These are phyloP conservation scores for Fonsecaea monophora DNA, from an alignment of 2,329 filamentous ascomycete genomes.

Conservation along the genomic window DNA sequence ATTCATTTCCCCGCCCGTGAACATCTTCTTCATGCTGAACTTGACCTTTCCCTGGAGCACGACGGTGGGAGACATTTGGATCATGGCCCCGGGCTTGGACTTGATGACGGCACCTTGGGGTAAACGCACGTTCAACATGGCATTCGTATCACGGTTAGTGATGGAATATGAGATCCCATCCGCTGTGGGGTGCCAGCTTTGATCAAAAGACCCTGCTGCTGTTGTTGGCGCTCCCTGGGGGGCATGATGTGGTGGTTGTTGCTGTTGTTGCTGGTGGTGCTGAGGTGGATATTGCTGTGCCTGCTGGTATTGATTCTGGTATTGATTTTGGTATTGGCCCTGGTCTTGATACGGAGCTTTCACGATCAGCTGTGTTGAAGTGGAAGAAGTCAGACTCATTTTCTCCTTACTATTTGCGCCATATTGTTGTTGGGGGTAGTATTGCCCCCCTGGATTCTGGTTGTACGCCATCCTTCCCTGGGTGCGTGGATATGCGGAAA, in stretches of 20 bases:
- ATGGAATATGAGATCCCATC: slow-evolving; percentile 30
- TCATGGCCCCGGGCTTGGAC: slow-evolving; percentile 33
- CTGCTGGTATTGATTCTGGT: slow-evolving; percentile 18
- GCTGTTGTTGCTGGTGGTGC: slow-evolving; percentile 10
- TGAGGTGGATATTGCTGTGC: slow-evolving; percentile 6
- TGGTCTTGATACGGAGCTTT: slow-evolving; percentile 21
- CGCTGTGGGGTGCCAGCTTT: slow-evolving; percentile 16
- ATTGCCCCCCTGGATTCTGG: slow-evolving; percentile 8
- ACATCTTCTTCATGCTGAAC: slow-evolving; percentile 36
- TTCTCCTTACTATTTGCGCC: slow-evolving; percentile 12
- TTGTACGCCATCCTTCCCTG: slow-evolving; percentile 15
- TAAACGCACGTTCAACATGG: slow-evolving; percentile 28
- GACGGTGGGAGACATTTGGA: slow-evolving; percentile 34
- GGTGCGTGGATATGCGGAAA: background rate
- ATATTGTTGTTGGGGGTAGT: slow-evolving; percentile 16
- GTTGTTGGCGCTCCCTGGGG: slow-evolving; percentile 4
- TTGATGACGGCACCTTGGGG: slow-evolving; percentile 27
- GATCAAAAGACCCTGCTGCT: background rate
- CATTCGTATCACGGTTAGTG: slow-evolving; percentile 33
- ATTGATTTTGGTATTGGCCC: slow-evolving; percentile 13
- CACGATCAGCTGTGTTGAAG: background rate
- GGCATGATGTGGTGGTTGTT: slow-evolving; percentile 9
- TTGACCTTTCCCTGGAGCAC: slow-evolving; percentile 29
- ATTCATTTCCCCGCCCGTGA: slow-evolving; percentile 32
- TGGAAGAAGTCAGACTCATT: background rate